Evolutionary conservation across 106 monocot species (phyloP), one percentile per base, ranked within the genome.

Genomic region (Allium sativum): DNA sequence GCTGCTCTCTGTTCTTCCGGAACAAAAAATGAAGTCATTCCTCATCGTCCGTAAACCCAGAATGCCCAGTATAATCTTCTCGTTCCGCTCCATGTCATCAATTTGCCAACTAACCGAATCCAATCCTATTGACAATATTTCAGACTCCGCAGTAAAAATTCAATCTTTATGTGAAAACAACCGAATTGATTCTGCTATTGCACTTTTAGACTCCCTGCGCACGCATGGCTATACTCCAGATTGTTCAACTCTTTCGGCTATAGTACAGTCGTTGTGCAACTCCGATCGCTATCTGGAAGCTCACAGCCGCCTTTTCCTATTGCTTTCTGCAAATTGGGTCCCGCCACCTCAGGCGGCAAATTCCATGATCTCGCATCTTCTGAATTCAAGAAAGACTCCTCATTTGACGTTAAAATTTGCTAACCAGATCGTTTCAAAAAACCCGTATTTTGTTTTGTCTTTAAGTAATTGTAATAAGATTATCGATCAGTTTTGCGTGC

Each of bases 381-480:
- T 98, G 67, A 73, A 79, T 65, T 68, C 75, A 45, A 46, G 68
- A 47, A 40, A 56, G 14, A 73, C 75, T 45, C 90, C 87, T 8
- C 51, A 71, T 40, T 72, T 79, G 31, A 85, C 87, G 7, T 78
- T 84, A 41, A 66, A 48, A 42, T 66, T 88, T 52, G 52, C 83
- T 55, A 41, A 60, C 51, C 74, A 67, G 14, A 71, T 88, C 18
- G 12, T 64, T 16, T 18, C 53, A 52, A 20, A 70, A 47, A 68
- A 78, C 44, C 84, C 87, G 31, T 52, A 51, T 56, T 81, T 73
- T 59, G 59, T 73, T 17, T 80, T 79, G 18, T 85, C 91, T 22
- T 71, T 82, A 51, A 64, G 74, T 44, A 87, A 75, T 70, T 85
- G 76, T 73, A 98, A 85, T 60, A 76, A 78, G 52, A 74, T 92